A percentile compares a stretch with the other conserved stretches of the same genome.
Evolutionary conservation across 495 filamentous ascomycete genomes (phyloP).

Genomic region (Acidomyces sp.): DNA sequence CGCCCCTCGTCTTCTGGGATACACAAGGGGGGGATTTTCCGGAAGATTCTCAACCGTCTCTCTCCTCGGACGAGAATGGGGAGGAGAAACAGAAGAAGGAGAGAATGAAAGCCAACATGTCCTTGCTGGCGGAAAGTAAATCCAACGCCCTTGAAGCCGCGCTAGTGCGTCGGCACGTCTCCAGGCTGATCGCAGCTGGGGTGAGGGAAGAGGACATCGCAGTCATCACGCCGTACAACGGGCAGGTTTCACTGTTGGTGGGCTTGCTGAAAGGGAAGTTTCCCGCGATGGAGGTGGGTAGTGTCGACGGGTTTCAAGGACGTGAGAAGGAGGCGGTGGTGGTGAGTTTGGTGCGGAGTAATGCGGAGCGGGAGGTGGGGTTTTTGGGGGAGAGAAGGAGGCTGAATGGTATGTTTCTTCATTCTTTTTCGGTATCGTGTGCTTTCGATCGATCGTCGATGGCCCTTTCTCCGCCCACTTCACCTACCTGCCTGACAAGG

Average conservation of each 20-base stretch:
- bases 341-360: slow-evolving; percentile 81
- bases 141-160: slow-evolving; percentile 86
- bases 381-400: slow-evolving; percentile 89
- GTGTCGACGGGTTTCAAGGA: slow-evolving; percentile 94
- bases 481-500: too few species aligned
- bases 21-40: slow-evolving; percentile 85
- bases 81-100: slow-evolving; percentile 34
- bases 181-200: slow-evolving; percentile 60
- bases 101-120: too few species aligned
- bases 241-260: slow-evolving; percentile 70
- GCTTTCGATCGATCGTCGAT: too few species aligned
- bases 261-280: slow-evolving; percentile 62
- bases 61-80: slow-evolving; percentile 35
- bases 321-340: slow-evolving; percentile 94
- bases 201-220: slow-evolving; percentile 72
- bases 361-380: slow-evolving; percentile 71
- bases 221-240: slow-evolving; percentile 92
- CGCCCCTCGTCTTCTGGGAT: slow-evolving; percentile 86
- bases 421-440: slow-evolving; percentile 1
- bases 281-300: slow-evolving; percentile 78
- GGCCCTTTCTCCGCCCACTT: too few species aligned
- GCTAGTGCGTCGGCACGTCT: slow-evolving; percentile 64
- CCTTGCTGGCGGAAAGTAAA: slow-evolving; percentile 69
- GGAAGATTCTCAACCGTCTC: slow-evolving; percentile 39
- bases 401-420: slow-evolving; percentile 58